Evolutionary conservation across 2,329 filamentous ascomycete species (phyloP), one percentile per base, ranked within the genome.

Genomic region (Colletotrichum liriopes): DNA sequence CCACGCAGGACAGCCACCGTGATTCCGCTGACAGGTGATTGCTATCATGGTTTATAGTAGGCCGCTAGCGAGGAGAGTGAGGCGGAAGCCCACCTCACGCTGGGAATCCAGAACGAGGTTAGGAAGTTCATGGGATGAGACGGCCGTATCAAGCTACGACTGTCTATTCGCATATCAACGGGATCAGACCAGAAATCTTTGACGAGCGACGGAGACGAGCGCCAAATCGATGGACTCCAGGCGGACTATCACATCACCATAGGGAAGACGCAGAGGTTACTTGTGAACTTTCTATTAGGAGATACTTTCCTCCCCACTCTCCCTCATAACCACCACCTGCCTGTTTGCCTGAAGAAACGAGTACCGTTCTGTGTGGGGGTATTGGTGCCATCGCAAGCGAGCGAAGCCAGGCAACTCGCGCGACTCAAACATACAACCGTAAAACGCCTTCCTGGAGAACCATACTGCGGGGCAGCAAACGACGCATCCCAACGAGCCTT

Each of bases 381-480:
- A 83, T 84, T 82, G 80, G 80, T 73, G 67, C 71, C 43, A 54
- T 71, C 71, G 71, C 70, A 64, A 56, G 67, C 71, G 55, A 73
- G 71, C 71, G 71, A 73, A 66, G 71, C 79, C 80, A 82, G 80
- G 80, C 80, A 81, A 78, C 79, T 77, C 80, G 69, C 52, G 68
- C 65, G 69, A 72, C 81, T 77, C 82, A 82, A 82, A 79, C 78
- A 77, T 76, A 76, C 77, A 79, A 76, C 77, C 82, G 77, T 81
- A 80, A 84, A 72, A 84, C 82, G 82, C 82, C 82, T 78, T 81
- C 77, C 77, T 77, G 75, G 76, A 55, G 49, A 78, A 79, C 37
- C 54, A 69, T 71, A 67, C 26, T 62, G 64, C 64, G 59, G 58
- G 56, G 67, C 61, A 51, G 71, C 71, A 73, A 73, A 71, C 65